Percentiles rank a stretch among this genome's conserved stretches.
Evolutionary conservation across 1,139 yeast genomes (phyloP).

Genomic region (Zygoascus hellenicus): DNA sequence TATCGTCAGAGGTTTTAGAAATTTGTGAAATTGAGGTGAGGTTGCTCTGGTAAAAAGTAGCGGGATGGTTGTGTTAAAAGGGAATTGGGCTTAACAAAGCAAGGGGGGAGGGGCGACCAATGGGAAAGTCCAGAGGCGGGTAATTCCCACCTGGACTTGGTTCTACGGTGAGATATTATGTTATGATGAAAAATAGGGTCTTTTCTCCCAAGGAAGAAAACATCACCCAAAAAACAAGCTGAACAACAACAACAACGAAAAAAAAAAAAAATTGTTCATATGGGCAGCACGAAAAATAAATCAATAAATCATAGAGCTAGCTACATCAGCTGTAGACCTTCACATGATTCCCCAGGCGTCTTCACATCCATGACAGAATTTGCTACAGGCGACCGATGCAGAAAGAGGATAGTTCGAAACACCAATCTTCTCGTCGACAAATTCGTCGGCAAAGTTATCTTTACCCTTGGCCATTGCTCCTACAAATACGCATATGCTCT

Average conservation of each 20-base stretch:
- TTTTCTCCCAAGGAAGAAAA: conserved; percentile 6
- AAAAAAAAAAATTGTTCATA: not conserved
- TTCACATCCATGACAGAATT: conserved; percentile 97
- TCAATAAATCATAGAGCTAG: not conserved
- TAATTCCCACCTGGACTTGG: not conserved
- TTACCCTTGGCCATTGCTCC: conserved; percentile 99
- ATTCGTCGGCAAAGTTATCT: conserved; percentile 96
- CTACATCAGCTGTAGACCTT: not conserved
- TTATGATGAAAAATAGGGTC: not conserved
- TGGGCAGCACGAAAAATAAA: not conserved
- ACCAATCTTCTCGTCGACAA: conserved; percentile 92
- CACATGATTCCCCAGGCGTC: conserved; percentile 87
- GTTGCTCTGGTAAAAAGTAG: conserved; percentile 4
- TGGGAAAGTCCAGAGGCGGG: not conserved
- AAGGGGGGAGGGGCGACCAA: conserved; percentile 1
- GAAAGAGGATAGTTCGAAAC: conserved; percentile 92
- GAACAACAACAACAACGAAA: not conserved
- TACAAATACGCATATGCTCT: conserved; percentile 93
- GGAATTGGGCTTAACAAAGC: not conserved
- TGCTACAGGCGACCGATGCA: conserved; percentile 97
- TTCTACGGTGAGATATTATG: not conserved
- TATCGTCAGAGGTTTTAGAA: conserved; percentile 1
- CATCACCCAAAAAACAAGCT: conserved; percentile 1
- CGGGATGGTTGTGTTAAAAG: not conserved
- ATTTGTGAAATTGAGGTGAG: conserved; percentile 1